Evolutionary conservation across 495 filamentous ascomycete species (phyloP), one percentile per base, ranked within the genome.

Genomic region (Ramalina intermedia): DNA sequence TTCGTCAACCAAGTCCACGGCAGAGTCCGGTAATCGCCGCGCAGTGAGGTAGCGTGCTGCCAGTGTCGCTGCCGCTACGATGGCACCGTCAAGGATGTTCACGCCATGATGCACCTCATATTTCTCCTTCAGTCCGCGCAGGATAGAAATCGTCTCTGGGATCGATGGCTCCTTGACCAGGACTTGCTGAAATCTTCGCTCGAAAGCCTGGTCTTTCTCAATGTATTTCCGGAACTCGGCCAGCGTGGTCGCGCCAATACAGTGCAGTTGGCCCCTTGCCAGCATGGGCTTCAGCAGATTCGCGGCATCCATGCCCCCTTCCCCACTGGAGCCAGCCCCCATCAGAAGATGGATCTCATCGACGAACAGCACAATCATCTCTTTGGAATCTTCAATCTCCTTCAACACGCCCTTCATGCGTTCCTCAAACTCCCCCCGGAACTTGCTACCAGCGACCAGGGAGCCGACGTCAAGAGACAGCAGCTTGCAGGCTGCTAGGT

Each of bases 91-190:
- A 11, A 87, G 73, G 57, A 98, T 96, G 58, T 76, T 95, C 60
- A 98, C 93, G 76, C 88, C 87, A 64, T 98, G 91, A 67, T 98
- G 91, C 16, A 93, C 85, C 63, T 98, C 91, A 64, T 95, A 98
- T 58, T 87, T 86, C 60, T 96, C 90, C 66, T 96, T 96, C 49
- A 98, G 67, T 52, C 91, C 91, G 71, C 91, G 83, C 14, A 98
- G 82, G 61, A 98, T 98, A 3, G 91, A 96, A 55, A 98, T 79
- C 3, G 91, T 96, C 64, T 98, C 91, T 0, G 79, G 64, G 38
- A 96, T 79, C 5, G 79, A 67, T 1, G 91, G 91, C 61, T 98
- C 91, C 61, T 93, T 94, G 59, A 96, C 87, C 29, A 96, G 65
- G 27, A 98, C 90, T 63, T 96, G 91, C 64, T 98, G 91, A 72